Conservation (phyloP, 257 asterid genomes). For the Primulina tabacum region DNA sequence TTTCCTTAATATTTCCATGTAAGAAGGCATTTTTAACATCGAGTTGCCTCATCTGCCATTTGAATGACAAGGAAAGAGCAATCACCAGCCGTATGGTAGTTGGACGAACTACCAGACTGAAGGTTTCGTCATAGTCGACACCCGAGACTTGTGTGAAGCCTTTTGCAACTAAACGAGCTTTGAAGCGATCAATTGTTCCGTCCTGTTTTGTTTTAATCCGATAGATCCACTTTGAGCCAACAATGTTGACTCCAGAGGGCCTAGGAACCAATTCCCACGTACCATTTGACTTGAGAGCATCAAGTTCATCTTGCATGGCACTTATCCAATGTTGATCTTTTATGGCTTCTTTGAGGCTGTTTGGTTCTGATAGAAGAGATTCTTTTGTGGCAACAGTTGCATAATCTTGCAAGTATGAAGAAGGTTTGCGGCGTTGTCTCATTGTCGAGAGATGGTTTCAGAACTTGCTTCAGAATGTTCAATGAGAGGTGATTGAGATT, state of each 20-base stretch:
- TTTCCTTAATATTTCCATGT: background rate
- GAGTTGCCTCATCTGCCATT: background rate
- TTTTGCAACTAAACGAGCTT: background rate
- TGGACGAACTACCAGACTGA: background rate
- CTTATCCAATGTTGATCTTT: background rate
- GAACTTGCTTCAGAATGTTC: background rate
- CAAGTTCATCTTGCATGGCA: background rate
- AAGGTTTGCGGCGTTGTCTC: background rate
- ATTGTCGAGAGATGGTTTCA: background rate
- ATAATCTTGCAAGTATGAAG: background rate
- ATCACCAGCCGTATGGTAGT: background rate
- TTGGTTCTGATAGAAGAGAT: background rate
- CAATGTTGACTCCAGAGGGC: background rate
- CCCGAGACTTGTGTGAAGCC: background rate
- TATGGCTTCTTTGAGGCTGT: background rate
- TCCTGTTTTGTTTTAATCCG: background rate
- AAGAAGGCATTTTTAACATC: slow-evolving; percentile 5
- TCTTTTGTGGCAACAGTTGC: background rate
- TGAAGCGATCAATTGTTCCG: background rate
- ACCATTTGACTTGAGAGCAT: background rate
- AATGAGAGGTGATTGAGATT: background rate
- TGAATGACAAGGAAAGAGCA: background rate
- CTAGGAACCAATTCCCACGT: background rate
- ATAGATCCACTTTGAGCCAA: background rate
- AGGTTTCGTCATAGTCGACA: background rate